These are phyloP conservation scores for Glycine soja DNA, from an alignment of 306 rosid genomes.

Conservation along the genomic window DNA sequence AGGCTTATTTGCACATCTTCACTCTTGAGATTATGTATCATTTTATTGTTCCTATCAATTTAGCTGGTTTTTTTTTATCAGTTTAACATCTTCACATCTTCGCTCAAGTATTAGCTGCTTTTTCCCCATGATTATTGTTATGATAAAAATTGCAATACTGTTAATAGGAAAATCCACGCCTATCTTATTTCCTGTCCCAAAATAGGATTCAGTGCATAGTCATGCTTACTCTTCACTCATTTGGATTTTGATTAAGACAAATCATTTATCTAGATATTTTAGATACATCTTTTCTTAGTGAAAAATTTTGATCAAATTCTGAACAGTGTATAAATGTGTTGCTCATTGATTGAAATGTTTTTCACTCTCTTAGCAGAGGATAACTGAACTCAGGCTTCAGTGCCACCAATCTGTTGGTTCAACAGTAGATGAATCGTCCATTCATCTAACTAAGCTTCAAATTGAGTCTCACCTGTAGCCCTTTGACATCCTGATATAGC, in stretches of 20 bases:
- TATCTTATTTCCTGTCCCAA: constrained; percentile 1
- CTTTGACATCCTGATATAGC: constrained; percentile 10
- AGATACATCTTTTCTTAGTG: background rate
- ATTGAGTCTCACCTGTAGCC: constrained; percentile 1
- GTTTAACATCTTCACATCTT: too few species aligned
- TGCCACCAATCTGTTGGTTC: background rate
- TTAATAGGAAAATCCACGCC: background rate
- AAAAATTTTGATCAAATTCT: constrained; percentile 15
- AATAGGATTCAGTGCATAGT: constrained; percentile 7
- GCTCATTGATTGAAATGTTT: constrained; percentile 32
- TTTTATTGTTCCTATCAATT: constrained; percentile 18
- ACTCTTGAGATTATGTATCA: background rate
- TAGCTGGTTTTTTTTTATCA: background rate
- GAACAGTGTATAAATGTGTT: background rate
- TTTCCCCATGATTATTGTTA: constrained; percentile 29
- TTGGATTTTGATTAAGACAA: constrained; percentile 13
- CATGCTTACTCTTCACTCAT: constrained; percentile 5
- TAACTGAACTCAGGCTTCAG: background rate
- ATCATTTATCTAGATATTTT: constrained; percentile 26
- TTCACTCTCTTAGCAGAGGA: constrained; percentile 4
- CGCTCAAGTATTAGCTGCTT: background rate
- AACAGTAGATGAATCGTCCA: background rate
- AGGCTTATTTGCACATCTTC: constrained; percentile 24
- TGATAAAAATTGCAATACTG: background rate
- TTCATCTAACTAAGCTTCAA: background rate